phyloP scores from a whole-genome alignment of 805 yeast species.

The Vanderwaltozyma tropicalis region DNA sequence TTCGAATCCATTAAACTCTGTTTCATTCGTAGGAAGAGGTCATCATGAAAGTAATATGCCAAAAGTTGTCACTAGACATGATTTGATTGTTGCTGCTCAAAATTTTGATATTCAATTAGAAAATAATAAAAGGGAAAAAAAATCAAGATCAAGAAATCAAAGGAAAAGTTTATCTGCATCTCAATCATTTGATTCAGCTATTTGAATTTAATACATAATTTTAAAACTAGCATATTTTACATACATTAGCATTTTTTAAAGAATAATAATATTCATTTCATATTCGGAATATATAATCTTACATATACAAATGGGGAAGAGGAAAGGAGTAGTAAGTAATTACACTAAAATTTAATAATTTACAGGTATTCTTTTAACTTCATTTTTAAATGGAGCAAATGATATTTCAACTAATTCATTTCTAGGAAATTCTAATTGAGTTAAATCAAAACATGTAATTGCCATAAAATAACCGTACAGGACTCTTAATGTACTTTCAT shows the following conservation, averaged over 20 bases:
- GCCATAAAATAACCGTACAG: constrained; percentile 94
- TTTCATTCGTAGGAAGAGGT: constrained; percentile 2
- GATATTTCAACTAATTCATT: constrained; percentile 79
- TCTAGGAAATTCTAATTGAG: constrained; percentile 64
- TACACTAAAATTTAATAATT: constrained; percentile 4
- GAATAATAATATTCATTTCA: too few species aligned
- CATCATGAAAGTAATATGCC: constrained; percentile 2
- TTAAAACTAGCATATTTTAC: too few species aligned
- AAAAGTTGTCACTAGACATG: constrained; percentile 15
- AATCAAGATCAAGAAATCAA: neutral
- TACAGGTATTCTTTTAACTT: constrained; percentile 43
- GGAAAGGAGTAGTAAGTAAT: too few species aligned
- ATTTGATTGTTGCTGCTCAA: constrained; percentile 14
- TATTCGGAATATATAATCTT: too few species aligned
- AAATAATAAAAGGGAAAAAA: neutral
- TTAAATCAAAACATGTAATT: constrained; percentile 76
- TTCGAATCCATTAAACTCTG: neutral
- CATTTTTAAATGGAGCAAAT: constrained; percentile 76
- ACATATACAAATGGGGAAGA: too few species aligned
- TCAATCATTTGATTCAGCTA: neutral
- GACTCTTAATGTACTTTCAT: constrained; percentile 80
- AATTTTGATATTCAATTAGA: neutral
- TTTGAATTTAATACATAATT: too few species aligned
- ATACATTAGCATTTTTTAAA: too few species aligned
- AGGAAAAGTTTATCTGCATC: neutral